A percentile compares a stretch with the other conserved stretches of the same genome.
phyloP scores from a whole-genome alignment of 305 asterid species.

The Euphrasia arctica region DNA sequence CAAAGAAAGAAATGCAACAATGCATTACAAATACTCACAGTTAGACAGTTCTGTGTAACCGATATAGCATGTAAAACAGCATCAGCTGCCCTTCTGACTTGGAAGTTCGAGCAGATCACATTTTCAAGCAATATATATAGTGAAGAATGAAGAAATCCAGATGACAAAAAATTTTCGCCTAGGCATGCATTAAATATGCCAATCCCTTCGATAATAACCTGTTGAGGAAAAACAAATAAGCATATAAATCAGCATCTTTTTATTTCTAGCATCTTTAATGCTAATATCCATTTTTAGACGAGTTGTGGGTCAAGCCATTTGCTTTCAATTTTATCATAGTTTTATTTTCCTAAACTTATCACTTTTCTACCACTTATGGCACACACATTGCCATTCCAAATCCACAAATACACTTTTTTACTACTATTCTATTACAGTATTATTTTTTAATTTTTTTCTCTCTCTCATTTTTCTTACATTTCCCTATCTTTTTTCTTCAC shows the following conservation, averaged over 20 bases:
- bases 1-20: constrained; percentile 23
- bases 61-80: constrained; percentile 66
- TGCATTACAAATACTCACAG: constrained; percentile 50
- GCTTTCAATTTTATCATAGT: too few species aligned
- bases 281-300: too few species aligned
- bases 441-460: too few species aligned
- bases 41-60: constrained; percentile 58
- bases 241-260: constrained; percentile 12
- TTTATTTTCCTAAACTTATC: too few species aligned
- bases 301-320: too few species aligned
- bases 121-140: constrained; percentile 89
- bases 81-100: constrained; percentile 79
- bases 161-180: constrained; percentile 65
- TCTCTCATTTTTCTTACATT: too few species aligned
- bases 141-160: constrained; percentile 92
- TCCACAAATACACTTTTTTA: too few species aligned
- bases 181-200: constrained; percentile 77
- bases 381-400: too few species aligned
- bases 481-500: too few species aligned
- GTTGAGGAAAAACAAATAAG: constrained; percentile 26
- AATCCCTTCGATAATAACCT: constrained; percentile 90
- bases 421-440: too few species aligned
- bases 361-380: too few species aligned
- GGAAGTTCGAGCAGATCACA: constrained; percentile 81
- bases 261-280: neutral